Conservation (phyloP, 2,329 filamentous ascomycete species). For the Aspergillus ibericus region DNA sequence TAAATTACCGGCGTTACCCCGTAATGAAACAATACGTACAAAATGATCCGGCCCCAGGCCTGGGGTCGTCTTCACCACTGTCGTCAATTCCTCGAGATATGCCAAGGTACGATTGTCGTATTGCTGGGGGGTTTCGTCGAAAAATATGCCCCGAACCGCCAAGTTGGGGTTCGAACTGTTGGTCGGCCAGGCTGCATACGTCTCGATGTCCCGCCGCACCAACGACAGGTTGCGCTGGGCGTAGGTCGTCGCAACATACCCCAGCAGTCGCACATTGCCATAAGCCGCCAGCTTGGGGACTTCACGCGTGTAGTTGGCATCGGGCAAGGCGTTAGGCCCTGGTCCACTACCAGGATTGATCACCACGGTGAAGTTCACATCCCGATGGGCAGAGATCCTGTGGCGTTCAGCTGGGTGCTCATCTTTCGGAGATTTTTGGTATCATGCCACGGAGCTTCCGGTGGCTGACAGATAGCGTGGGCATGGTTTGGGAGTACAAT, state of each 20-base stretch:
- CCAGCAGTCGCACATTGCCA: constrained; percentile 52
- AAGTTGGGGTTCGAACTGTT: constrained; percentile 38
- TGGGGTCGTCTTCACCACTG: constrained; percentile 30
- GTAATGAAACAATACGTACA: constrained; percentile 31
- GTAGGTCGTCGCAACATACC: constrained; percentile 55
- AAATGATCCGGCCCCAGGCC: constrained; percentile 39
- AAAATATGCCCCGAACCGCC: constrained; percentile 50
- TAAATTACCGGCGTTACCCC: constrained; percentile 10
- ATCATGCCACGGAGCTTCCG: constrained; percentile 15
- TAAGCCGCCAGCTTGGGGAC: constrained; percentile 42
- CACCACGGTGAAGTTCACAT: constrained; percentile 51
- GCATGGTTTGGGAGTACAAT: constrained; percentile 12
- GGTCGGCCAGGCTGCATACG: constrained; percentile 47
- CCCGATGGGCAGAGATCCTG: constrained; percentile 41
- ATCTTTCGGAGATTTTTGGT: constrained; percentile 10
- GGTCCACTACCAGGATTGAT: constrained; percentile 52
- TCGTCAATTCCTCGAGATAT: constrained; percentile 37
- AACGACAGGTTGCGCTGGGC: constrained; percentile 41
- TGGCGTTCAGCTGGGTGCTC: constrained; percentile 26
- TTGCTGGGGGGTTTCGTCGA: constrained; percentile 49
- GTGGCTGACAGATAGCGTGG: constrained; percentile 18
- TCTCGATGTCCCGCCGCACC: constrained; percentile 46
- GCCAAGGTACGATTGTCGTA: constrained; percentile 32
- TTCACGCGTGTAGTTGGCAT: constrained; percentile 46
- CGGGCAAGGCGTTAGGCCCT: constrained; percentile 44